These are phyloP conservation scores for Rutstroemia sp. DNA, from an alignment of 2,329 filamentous ascomycete species.

Conservation along the genomic window DNA sequence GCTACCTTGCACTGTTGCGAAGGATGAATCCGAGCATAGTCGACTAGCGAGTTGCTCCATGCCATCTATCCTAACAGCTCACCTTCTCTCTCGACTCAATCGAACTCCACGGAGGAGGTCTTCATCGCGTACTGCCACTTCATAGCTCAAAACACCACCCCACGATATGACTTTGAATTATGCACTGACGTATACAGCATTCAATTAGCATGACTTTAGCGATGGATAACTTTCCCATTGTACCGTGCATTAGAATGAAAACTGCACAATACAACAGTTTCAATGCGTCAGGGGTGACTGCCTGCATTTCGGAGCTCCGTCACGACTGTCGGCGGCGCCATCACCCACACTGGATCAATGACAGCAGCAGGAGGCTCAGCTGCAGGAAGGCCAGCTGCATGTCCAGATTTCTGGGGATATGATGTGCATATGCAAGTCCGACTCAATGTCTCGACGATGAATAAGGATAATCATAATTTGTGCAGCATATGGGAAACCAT, in stretches of 20 bases:
- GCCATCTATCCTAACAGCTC: no score
- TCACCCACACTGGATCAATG: constrained; percentile 44
- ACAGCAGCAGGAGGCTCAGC: constrained; percentile 25
- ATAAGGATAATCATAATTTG: no score
- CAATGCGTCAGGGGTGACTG: constrained; percentile 38
- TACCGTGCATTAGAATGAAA: constrained; percentile 18
- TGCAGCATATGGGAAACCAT: no score
- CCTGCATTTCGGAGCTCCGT: constrained; percentile 46
- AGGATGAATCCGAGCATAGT: constrained; percentile 43
- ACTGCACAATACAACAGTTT: not conserved
- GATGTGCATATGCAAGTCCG: no score
- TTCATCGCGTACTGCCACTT: constrained; percentile 46
- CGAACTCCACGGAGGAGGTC: constrained; percentile 41
- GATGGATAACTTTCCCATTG: constrained; percentile 35
- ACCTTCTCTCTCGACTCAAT: constrained; percentile 37
- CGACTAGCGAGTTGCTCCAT: not conserved
- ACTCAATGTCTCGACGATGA: no score
- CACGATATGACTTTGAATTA: constrained; percentile 35
- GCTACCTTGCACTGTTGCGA: constrained; percentile 59
- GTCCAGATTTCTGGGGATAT: constrained; percentile 25
- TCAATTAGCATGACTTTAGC: constrained; percentile 38
- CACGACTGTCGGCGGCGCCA: constrained; percentile 39
- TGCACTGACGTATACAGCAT: constrained; percentile 49
- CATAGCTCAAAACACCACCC: constrained; percentile 31
- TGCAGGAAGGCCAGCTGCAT: constrained; percentile 25